A percentile compares a stretch with the other conserved stretches of the same genome.
Conservation (phyloP, 192 early-diverging fungal species). For the Coemansia sp. region DNA sequence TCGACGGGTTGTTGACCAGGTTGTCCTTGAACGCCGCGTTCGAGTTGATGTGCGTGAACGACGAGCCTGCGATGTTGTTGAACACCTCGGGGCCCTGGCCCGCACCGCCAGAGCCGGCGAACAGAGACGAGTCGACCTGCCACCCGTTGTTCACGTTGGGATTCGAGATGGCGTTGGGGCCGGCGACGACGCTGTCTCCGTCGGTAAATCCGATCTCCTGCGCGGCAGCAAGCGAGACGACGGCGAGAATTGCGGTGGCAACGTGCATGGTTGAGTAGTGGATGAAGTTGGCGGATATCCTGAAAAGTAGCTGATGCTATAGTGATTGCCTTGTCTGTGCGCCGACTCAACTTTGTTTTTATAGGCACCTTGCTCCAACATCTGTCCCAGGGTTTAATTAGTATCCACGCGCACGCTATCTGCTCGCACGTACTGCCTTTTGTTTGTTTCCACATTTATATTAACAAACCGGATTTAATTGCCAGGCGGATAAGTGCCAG, state of each 20-base stretch:
- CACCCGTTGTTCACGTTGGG: slow-evolving; percentile 52
- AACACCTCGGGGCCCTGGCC: slow-evolving; percentile 24
- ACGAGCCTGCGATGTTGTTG: slow-evolving; percentile 45
- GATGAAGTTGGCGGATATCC: too few species aligned
- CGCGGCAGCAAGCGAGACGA: slow-evolving; percentile 5
- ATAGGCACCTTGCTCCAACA: not conserved
- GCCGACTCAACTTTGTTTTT: not conserved
- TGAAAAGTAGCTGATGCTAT: not conserved
- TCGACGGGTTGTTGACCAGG: slow-evolving; percentile 48
- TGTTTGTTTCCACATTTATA: not conserved
- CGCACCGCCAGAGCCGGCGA: slow-evolving; percentile 2
- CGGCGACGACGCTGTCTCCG: slow-evolving; percentile 29
- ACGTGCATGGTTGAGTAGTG: slow-evolving; percentile 1
- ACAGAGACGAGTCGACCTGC: slow-evolving; percentile 45
- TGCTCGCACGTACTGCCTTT: not conserved
- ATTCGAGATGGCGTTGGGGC: slow-evolving; percentile 45
- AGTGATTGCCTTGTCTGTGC: not conserved
- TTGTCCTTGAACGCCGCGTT: slow-evolving; percentile 50
- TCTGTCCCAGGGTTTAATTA: not conserved
- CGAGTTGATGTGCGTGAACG: slow-evolving; percentile 43
- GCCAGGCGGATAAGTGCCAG: not conserved
- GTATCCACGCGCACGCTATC: not conserved
- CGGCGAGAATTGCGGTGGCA: slow-evolving; percentile 6
- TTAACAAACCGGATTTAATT: not conserved
- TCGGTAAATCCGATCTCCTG: slow-evolving; percentile 47